Evolutionary conservation across 1,284 basidiomycete species (phyloP), one percentile per base, ranked within the genome.

Genomic region (Naganishia cerealis): DNA sequence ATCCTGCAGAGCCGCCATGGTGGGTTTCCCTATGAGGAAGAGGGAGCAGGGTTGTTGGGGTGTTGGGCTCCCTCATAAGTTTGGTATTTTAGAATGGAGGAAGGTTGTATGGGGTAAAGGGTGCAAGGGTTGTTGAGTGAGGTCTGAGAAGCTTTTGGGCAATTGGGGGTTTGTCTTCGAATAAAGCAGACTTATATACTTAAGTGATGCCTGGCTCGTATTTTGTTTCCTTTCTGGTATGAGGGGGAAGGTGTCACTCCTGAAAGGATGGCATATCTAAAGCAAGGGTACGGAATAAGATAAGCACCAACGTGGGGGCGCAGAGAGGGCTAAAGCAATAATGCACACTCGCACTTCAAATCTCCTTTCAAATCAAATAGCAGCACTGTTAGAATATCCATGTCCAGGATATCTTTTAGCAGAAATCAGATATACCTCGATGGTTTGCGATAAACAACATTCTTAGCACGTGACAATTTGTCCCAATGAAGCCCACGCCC

Each of bases 41-140:
- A 26, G 42, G 42, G 29, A 33, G 50, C 29, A n/a, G 50, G 21
- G 48, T 63, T 21, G 39, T 18, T 26, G 50, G 61, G 38, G 61
- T 50, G 46, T 50, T 24, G n/a, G 21, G 46, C 9, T 50, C n/a
- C 46, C 24, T 50, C 46, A 63, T 40, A 15, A 18, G n/a, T n/a
- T 50, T 50, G 21, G 21, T 50, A 21, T 8, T 33, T 33, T 33
- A 33, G 46, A 24, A 8, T 24, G 46, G 46, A 8, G 21, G 21
- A 50, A 24, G n/a, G 46, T 13, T 24, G 46, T 50, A 50, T 50
- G 7, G 9, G 46, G n/a, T 7, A 50, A 50, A 50, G 46, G 46
- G n/a, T 7, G 15, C 0, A 24, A 1, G 46, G 46, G 15, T 33
- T 24, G 21, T 24, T 15, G 46, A 2, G 6, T 21, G 46, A n/a